phyloP scores from a whole-genome alignment of 140 eudicot genomes.

The Stevia rebaudiana region DNA sequence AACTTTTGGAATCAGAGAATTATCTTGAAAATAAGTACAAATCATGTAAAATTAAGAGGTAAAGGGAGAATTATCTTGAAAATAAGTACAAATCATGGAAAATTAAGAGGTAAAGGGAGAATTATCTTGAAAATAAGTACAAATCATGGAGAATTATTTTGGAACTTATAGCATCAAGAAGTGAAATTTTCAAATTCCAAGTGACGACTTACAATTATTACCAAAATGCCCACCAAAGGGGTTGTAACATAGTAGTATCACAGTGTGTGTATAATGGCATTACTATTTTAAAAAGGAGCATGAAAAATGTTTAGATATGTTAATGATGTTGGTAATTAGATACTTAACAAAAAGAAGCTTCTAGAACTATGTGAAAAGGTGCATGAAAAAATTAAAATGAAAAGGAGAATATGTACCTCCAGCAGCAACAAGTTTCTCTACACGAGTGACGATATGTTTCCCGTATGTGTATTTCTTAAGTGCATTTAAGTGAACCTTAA shows the following conservation, averaged over 20 bases:
- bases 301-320: too few relatives aligned
- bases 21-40: too few relatives aligned
- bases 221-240: not conserved
- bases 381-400: not conserved
- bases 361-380: not conserved
- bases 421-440: constrained; percentile 95
- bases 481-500: constrained; percentile 91
- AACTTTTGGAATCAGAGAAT: not conserved
- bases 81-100: too few relatives aligned
- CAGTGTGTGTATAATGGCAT: too few relatives aligned
- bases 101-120: not conserved
- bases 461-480: constrained; percentile 96
- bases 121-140: too few relatives aligned
- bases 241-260: too few relatives aligned
- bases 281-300: too few relatives aligned
- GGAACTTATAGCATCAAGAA: not conserved
- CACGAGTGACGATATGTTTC: constrained; percentile 97
- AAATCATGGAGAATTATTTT: too few relatives aligned
- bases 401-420: constrained; percentile 49
- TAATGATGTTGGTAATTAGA: not conserved
- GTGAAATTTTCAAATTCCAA: not conserved
- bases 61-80: not conserved
- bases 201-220: not conserved
- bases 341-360: not conserved
- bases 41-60: not conserved